Conservation (phyloP, 192 early-diverging fungal genomes). For the Haplosporangium gracile region DNA sequence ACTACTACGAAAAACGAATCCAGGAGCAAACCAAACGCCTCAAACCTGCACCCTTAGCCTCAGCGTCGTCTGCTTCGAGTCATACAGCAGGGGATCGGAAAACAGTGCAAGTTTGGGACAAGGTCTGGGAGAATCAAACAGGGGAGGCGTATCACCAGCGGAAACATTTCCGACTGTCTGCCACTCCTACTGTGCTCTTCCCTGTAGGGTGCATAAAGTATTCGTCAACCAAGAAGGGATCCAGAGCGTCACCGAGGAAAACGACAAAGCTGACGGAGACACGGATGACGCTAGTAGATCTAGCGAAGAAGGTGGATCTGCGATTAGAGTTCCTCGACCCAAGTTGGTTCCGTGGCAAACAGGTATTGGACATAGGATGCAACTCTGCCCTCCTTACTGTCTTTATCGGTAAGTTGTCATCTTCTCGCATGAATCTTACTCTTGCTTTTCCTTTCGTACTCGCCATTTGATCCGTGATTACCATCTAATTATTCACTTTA, state of each 20-base stretch:
- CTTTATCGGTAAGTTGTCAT: conserved; percentile 58
- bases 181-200: background rate
- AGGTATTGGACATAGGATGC: conserved; percentile 86
- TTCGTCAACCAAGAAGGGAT: background rate
- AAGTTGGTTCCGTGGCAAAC: conserved; percentile 64
- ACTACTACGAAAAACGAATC: conserved; percentile 34
- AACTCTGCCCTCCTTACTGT: conserved; percentile 76
- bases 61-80: background rate
- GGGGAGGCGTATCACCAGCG: background rate
- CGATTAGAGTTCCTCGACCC: conserved; percentile 68
- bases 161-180: conserved; percentile 1
- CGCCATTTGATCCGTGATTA: background rate
- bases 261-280: background rate
- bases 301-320: conserved; percentile 61
- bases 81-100: background rate
- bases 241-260: background rate
- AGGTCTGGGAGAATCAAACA: background rate
- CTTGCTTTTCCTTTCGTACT: background rate
- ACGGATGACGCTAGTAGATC: conserved; percentile 18
- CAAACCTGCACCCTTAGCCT: background rate
- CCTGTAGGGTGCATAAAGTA: conserved; percentile 1
- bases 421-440: background rate
- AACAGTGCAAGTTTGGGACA: background rate
- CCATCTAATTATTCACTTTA: background rate
- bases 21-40: conserved; percentile 16